Base-by-base conservation (phyloP, 768 basidiomycete genomes). In the Russula sp. region DNA sequence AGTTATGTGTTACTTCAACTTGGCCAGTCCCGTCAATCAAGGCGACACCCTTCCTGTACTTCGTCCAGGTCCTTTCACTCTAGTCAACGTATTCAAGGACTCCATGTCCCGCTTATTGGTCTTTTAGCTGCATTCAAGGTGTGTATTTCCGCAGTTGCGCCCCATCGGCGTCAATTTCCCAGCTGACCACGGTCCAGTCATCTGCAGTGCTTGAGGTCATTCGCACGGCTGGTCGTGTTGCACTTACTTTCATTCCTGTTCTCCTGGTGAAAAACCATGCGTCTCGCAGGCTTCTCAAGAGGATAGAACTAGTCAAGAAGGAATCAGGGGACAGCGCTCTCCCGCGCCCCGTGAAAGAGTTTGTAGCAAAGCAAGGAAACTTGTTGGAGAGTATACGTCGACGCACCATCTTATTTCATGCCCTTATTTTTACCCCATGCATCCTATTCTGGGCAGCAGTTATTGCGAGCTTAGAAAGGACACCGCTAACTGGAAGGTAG, bases 401-500 rank as follows among this genome's bases (percentile, higher is more conserved):
- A 35, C 76, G 80, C 58, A 86, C 81, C 1, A 68, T 77, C 35
- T 52, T 84, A 16, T 75, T 85, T 55, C 82, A 83, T 57, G 57
- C 80, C 32, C 78, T 91, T 22, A 71, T 90, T 52, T 75, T 86
- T 47, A 75, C 85, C 39, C 91, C 91, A 1, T 73, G 80, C 20
- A 67, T 77, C 11, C 71, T 91, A 27, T 83, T 92, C 70, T 85
- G 82, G 80, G 76, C 82, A 2, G 88, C 87, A 2, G 81, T 91
- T 55, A 61, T 90, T 2, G 88, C 87, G 3, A 88, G 88, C 65
- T 68, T 86, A 61, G 91, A 94, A 72, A 77, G 81, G 68, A 90
- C 91, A 6, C 91, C 91, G 3, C 76, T 94, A 57, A 92, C 91
- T n/a, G 91, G 91, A 72, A 81, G 91, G 89, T 91, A 65, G 35